Evolutionary conservation across 2,329 filamentous ascomycete species (phyloP).

Genomic region (Xylariaceae sp.): DNA sequence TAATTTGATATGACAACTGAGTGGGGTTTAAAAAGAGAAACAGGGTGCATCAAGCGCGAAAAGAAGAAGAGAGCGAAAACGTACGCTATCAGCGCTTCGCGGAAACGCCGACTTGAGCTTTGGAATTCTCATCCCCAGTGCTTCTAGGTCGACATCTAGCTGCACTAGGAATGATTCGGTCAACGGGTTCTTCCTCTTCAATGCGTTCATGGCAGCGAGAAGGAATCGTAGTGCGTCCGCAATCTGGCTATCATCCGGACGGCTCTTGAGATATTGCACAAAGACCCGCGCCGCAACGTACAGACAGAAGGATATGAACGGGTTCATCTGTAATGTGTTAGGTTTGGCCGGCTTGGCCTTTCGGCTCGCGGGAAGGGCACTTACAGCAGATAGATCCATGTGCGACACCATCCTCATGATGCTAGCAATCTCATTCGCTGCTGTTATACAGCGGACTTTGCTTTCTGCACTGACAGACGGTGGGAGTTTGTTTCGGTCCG

Average conservation of each 20-base stretch:
- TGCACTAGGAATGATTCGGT: slow-evolving; percentile 95
- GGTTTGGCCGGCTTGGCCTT: slow-evolving; percentile 16
- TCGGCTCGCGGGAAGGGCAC: slow-evolving; percentile 37
- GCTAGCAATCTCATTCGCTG: slow-evolving; percentile 88
- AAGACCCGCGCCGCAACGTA: slow-evolving; percentile 97
- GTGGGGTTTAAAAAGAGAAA: not conserved
- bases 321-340: slow-evolving; percentile 71
- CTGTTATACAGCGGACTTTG: slow-evolving; percentile 89
- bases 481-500: slow-evolving; percentile 83
- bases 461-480: slow-evolving; percentile 81
- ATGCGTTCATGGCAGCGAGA: slow-evolving; percentile 83
- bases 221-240: slow-evolving; percentile 87
- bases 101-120: slow-evolving; percentile 59
- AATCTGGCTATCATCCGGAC: slow-evolving; percentile 80
- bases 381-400: slow-evolving; percentile 78
- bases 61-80: slow-evolving; percentile 32
- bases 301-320: slow-evolving; percentile 92
- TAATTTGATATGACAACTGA: not conserved
- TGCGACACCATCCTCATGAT: slow-evolving; percentile 97
- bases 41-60: not conserved
- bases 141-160: slow-evolving; percentile 87
- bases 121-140: slow-evolving; percentile 64
- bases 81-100: slow-evolving; percentile 55
- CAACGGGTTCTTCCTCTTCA: slow-evolving; percentile 85
- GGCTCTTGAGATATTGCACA: slow-evolving; percentile 92